phyloP scores from a whole-genome alignment of 495 filamentous ascomycete genomes.

The Cudoniella acicularis region DNA sequence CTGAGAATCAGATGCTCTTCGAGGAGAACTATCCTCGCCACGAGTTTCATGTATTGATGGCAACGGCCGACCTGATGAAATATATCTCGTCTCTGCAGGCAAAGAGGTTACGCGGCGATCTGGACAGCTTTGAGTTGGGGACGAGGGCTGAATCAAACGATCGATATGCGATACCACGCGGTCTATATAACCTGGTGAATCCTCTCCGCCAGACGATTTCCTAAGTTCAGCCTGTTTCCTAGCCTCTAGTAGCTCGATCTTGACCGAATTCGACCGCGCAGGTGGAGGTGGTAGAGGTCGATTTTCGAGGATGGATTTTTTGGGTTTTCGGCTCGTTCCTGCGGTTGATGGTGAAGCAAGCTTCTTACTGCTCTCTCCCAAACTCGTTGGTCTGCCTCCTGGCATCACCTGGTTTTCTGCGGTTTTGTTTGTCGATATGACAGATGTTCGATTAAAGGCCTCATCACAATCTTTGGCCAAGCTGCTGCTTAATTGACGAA shows the following conservation, averaged over 20 bases:
- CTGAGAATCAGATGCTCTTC: constrained; percentile 7
- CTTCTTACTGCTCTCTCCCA: constrained; percentile 30
- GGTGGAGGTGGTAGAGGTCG: constrained; percentile 51
- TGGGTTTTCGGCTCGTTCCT: background rate
- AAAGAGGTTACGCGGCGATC: constrained; percentile 51
- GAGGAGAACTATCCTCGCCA: constrained; percentile 28
- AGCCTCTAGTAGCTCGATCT: constrained; percentile 24
- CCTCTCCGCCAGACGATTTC: constrained; percentile 13
- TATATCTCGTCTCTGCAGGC: constrained; percentile 40
- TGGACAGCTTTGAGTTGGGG: constrained; percentile 16
- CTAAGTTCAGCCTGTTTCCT: constrained; percentile 22
- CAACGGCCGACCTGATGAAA: constrained; percentile 35
- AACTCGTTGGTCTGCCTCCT: too few relatives aligned
- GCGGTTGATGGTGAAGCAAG: constrained; percentile 21
- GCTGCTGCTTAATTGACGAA: constrained; percentile 42
- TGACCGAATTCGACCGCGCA: constrained; percentile 45
- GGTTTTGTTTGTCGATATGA: constrained; percentile 30
- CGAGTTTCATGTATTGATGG: constrained; percentile 50
- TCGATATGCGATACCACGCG: constrained; percentile 27
- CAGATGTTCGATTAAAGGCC: constrained; percentile 60
- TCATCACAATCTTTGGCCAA: constrained; percentile 57
- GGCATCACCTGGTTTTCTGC: too few relatives aligned
- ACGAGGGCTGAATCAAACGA: constrained; percentile 20
- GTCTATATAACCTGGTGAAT: constrained; percentile 20
- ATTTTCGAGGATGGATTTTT: constrained; percentile 29